Conservation (phyloP, 116 monocot species). For the Posidonia oceanica region DNA sequence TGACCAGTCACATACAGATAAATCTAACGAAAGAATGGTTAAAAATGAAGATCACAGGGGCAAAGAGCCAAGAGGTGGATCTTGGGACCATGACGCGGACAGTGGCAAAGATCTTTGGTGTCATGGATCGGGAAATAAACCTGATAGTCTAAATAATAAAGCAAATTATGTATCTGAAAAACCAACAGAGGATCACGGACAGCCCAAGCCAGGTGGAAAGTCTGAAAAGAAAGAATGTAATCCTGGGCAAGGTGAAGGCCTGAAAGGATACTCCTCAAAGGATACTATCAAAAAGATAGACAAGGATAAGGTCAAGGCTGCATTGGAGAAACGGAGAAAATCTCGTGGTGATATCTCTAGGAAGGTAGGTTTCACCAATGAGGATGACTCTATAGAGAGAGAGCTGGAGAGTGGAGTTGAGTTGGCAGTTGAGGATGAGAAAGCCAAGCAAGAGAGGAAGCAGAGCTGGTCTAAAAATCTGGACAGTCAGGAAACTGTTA, state of each 20-base stretch:
- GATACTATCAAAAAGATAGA: conserved; percentile 6
- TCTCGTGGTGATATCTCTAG: conserved; percentile 3
- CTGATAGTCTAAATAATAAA: conserved; percentile 1
- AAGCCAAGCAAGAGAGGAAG: conserved; percentile 10
- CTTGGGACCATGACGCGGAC: neutral
- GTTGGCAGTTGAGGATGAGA: conserved; percentile 11
- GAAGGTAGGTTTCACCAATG: conserved; percentile 11
- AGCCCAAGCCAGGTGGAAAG: neutral
- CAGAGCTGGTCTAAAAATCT: conserved; percentile 7
- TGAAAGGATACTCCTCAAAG: conserved; percentile 11
- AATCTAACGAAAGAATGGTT: neutral
- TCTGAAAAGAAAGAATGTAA: conserved; percentile 9
- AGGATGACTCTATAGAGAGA: conserved; percentile 24
- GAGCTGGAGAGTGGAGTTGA: conserved; percentile 22
- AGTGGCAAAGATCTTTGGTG: neutral
- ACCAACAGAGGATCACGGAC: too few relatives aligned
- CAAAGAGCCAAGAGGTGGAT: neutral
- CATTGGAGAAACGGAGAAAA: conserved; percentile 21
- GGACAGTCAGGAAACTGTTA: neutral
- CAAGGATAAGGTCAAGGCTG: conserved; percentile 25
- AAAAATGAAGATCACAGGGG: conserved; percentile 1
- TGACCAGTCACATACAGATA: conserved; percentile 3
- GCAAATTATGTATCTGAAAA: conserved; percentile 6
- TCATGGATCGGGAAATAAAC: neutral
- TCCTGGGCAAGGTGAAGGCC: conserved; percentile 6